Percentiles rank a stretch among this genome's conserved stretches.
These are phyloP conservation scores for Suillus subluteus DNA, from an alignment of 768 basidiomycete species.

Conservation along the genomic window DNA sequence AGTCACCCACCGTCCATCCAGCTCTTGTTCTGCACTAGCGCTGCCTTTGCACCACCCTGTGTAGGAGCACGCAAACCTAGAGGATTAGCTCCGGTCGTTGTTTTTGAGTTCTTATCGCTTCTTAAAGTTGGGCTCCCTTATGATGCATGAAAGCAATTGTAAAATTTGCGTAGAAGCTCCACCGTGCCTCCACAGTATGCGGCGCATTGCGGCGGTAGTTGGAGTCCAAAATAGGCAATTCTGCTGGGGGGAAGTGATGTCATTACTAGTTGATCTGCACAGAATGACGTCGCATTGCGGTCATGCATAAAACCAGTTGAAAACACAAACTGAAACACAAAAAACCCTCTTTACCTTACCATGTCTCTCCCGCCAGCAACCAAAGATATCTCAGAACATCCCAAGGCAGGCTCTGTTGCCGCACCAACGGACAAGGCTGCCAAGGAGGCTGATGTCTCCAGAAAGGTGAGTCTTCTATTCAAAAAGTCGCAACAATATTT, in stretches of 20 bases:
- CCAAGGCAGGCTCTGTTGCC: constrained; percentile 61
- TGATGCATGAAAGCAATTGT: no score
- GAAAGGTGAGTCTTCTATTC: constrained; percentile 53
- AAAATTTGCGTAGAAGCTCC: no score
- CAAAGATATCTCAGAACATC: constrained; percentile 65
- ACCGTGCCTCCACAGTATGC: not conserved
- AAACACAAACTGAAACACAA: not conserved
- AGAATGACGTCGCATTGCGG: constrained; percentile 19
- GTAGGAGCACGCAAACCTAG: no score
- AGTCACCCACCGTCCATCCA: no score
- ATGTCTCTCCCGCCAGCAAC: constrained; percentile 72
- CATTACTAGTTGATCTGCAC: not conserved
- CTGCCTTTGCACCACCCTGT: no score
- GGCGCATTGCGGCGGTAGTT: not conserved
- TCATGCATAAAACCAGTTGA: constrained; percentile 12
- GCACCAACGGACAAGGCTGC: constrained; percentile 61
- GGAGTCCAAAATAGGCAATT: not conserved
- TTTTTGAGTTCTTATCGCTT: no score
- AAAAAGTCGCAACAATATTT: not conserved
- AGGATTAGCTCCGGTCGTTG: no score
- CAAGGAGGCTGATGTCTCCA: constrained; percentile 76
- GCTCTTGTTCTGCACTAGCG: no score
- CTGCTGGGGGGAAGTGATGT: not conserved
- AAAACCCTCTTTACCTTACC: constrained; percentile 12
- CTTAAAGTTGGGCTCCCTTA: no score